Evolutionary conservation across 345 rosid species (phyloP), one percentile per base, ranked within the genome.

Genomic region (Citrus maxima): DNA sequence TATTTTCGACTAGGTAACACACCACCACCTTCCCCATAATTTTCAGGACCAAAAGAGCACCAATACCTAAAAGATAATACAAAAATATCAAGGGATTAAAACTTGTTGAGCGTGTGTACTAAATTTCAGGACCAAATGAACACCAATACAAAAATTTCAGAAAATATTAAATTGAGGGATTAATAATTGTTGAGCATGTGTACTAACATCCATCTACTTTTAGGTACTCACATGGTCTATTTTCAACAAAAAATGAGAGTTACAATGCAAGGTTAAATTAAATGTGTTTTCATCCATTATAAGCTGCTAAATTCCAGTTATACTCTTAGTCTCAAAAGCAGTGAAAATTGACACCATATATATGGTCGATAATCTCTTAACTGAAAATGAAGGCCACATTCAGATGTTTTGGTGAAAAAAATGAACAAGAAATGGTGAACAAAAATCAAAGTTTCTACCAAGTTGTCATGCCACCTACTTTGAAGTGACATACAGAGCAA

Each of bases 11-110:
- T 94, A 37, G 99, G 99, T 54, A 96, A 86, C 60, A 90, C 83
- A 60, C 84, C 85, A 75, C 99, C 98, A 76, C 97, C 98, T 89
- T 94, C 97, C 24, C 98, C 98, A 76, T 96, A 94, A 88, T 94
- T 94, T 89, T 96, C 97, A 77, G 98, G 98, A 71, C 99, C 99
- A 77, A 94, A 93, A n/a, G 93, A 96, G 73, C 98, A 96, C 97
- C 98, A 94, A 86, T 94, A 94, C 87, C 99, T 93, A 72, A 67
- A 67, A 71, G 32, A 28, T 56, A 12, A 64, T 32, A 55, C 4
- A 19, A 69, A 60, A n/a, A 70, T 34, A 51, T 66, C 21, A 35
- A 30, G 55, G 35, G 10, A 14, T 7, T 32, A 21, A 27, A 74
- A 40, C 21, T 42, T 25, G 5, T 18, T 9, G 19, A 4, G 55